Conservation (phyloP, 495 filamentous ascomycete genomes). For the Rhypophila decipiens region DNA sequence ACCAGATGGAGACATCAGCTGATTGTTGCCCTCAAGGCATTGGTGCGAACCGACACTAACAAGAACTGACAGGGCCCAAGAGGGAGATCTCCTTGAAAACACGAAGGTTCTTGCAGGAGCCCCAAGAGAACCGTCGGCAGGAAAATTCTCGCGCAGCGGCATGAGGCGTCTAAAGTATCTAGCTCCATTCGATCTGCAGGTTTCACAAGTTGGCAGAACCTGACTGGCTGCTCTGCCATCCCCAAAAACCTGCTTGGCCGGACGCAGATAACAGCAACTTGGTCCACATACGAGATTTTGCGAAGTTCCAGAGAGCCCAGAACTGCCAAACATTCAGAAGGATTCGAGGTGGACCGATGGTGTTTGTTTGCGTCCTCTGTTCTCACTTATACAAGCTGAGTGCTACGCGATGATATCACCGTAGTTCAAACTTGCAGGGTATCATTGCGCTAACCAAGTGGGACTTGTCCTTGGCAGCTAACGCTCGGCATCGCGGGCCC, state of each 20-base stretch:
- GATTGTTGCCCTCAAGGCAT: too few species aligned
- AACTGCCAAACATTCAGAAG: too few species aligned
- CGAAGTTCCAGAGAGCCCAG: too few species aligned
- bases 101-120: conserved; percentile 9
- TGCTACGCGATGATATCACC: not conserved
- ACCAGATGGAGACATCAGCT: too few species aligned
- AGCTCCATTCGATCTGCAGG: not conserved
- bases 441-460: not conserved
- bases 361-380: too few species aligned
- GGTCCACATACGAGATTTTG: not conserved
- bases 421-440: not conserved
- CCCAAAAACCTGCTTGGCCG: not conserved
- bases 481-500: not conserved
- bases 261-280: not conserved
- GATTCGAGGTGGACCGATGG: too few species aligned
- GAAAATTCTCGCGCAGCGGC: conserved; percentile 9
- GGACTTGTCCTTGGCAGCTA: not conserved
- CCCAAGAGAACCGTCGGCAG: conserved; percentile 4
- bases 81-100: conserved; percentile 11
- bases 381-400: not conserved
- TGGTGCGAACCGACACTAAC: not conserved
- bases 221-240: not conserved
- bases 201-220: conserved; percentile 2
- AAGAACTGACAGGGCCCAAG: conserved; percentile 6
- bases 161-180: conserved; percentile 3